Evolutionary conservation across 2,329 filamentous ascomycete genomes (phyloP), one percentile per base, ranked within the genome.

Genomic region (Aspergillus clavatus): DNA sequence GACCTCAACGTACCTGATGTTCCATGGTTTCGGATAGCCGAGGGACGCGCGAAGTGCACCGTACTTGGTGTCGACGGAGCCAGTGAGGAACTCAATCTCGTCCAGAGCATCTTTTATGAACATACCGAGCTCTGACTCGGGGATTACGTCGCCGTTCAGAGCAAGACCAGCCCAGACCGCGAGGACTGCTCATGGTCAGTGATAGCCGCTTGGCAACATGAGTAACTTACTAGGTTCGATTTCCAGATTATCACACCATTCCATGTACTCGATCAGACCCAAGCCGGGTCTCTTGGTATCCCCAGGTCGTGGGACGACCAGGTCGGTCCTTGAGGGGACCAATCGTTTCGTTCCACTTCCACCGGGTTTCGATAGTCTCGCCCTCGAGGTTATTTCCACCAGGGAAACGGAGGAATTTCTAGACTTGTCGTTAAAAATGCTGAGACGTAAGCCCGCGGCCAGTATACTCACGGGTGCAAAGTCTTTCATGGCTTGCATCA

Each of bases 1-100:
- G 35, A 86, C 67, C 63, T 86, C 83, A 43, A 86, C 78, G 53
- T 78, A 82, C 8, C 75, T 69, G 39, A 86, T 71, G 23, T 61
- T 68, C 67, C 80, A 86, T 0, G 83, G 82, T 47, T 80, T 72
- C 0, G 79, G 74, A 54, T 84, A 77, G 3, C 83, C 83, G 2
- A 82, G 71, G 35, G 74, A 65, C 5, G 80, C 80, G 14, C 82
- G 79, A 5, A 74, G 63, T 3, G 74, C 70, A 28, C 65, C 63
- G n/a, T 58, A 65, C 7, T 52, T 35, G 2, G 65, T 69, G 21
- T 56, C 53, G 1, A 48, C 53, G 31, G 54, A 56, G 23, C 59
- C 58, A 16, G 49, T 57, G 26, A 61, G 38, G 38, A 59, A 60
- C 29, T 65, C 61, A 2, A 69, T 47, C 45, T 69, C 65, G 27